Evolutionary conservation across 805 yeast genomes (phyloP), one percentile per base, ranked within the genome.

Genomic region (Schwanniomyces pseudopolymorphus): DNA sequence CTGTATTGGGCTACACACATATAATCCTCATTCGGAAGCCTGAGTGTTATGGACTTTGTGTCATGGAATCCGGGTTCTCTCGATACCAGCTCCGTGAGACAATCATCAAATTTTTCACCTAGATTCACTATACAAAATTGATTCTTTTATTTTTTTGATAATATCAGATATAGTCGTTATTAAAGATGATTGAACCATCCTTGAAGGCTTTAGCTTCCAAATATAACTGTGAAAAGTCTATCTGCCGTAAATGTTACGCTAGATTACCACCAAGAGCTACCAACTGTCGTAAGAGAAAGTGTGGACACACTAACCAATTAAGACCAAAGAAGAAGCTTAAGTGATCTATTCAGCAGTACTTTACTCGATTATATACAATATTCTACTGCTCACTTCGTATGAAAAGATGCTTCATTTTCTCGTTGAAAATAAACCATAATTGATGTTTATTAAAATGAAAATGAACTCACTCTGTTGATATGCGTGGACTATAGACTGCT

Each of bases 241-340:
- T 94, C 77, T 94, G 99, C 86, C 95, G 99, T 81, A 89, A 91
- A 78, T 94, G 99, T 84, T 94, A 94, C 87, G 97, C 99, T 69
- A 94, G 99, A 85, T 91, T 94, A 74, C 99, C 99, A 74, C 97
- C 99, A 80, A 95, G 98, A 88, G 99, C 99, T 69, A 94, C 98
- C 80, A 94, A 94, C 97, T 94, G 99, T 87, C 90, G 99, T 85
- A 94, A 94, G 98, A 90, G 97, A 89, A 94, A 94, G 87, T 94
- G 99, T 82, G 99, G 99, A 74, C 99, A 94, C 95, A 84, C 97
- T 77, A 94, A 94, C 86, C 99, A 94, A 84, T 89, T 94, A 80
- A 90, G 99, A 85, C 98, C 98, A 81, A 94, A 92, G 96, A 92
- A 92, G 96, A 92, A 92, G 91, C 85, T 89, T 77, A 90, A 91